Conservation (phyloP, 75 land plant genomes). For the Sequoia sempervirens region DNA sequence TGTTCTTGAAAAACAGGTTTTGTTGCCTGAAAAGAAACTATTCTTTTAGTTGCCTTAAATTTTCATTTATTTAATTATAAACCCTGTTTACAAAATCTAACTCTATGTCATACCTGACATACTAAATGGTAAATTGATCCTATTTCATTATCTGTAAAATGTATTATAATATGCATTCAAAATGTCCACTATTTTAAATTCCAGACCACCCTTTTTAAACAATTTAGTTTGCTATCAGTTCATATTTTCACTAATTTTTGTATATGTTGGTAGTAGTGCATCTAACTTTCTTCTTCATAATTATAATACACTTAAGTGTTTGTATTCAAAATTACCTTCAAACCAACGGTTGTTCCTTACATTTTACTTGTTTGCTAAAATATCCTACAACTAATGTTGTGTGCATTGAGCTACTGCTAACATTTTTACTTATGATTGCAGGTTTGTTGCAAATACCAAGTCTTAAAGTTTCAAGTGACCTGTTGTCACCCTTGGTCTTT, state of each 20-base stretch:
- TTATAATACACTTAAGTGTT: neutral
- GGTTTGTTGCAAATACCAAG: slow-evolving; percentile 64
- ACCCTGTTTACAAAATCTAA: neutral
- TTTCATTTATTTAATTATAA: neutral
- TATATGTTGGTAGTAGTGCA: neutral
- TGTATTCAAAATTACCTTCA: neutral
- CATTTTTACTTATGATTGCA: slow-evolving; percentile 21
- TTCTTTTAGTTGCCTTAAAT: neutral
- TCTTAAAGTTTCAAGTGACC: slow-evolving; percentile 51
- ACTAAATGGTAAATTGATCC: neutral
- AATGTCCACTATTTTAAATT: neutral
- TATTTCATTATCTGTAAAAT: neutral
- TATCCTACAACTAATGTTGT: neutral
- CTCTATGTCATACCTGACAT: neutral
- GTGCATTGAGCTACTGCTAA: neutral
- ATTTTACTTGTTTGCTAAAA: neutral
- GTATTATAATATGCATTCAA: too few species aligned
- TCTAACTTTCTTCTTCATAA: neutral
- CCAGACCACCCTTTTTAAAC: neutral
- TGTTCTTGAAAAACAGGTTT: neutral
- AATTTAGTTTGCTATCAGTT: neutral
- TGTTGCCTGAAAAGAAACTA: neutral
- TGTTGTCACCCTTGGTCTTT: slow-evolving; percentile 68
- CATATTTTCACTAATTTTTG: neutral
- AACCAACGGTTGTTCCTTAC: neutral